Evolutionary conservation across 2,329 filamentous ascomycete species (phyloP).

Genomic region (Didymella keratinophila): DNA sequence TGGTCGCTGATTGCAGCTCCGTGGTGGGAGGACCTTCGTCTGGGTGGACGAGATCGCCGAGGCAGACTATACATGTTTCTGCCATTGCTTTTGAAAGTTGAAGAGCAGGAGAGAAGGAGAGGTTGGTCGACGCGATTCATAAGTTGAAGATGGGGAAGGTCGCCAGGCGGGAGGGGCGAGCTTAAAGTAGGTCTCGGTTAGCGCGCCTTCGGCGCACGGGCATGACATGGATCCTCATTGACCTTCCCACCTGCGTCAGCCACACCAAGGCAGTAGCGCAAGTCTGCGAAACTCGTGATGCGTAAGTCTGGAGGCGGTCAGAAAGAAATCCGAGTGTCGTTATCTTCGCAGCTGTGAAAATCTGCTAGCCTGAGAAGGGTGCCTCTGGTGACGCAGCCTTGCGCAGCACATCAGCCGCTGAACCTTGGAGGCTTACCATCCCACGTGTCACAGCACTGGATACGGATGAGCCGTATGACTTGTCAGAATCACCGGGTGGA

Average conservation of each 20-base stretch:
- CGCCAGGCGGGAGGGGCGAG: constrained; percentile 40
- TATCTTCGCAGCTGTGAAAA: background rate
- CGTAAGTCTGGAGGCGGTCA: background rate
- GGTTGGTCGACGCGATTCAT: constrained; percentile 44
- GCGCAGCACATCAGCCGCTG: constrained; percentile 23
- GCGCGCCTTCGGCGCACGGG: constrained; percentile 19
- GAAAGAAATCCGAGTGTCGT: background rate
- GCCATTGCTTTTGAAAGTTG: constrained; percentile 58
- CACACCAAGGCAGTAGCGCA: constrained; percentile 33
- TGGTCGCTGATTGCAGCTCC: constrained; percentile 35
- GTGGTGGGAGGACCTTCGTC: constrained; percentile 53
- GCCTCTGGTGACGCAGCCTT: constrained; percentile 14
- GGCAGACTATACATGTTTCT: constrained; percentile 75
- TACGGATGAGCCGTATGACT: constrained; percentile 40
- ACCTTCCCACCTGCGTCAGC: constrained; percentile 29
- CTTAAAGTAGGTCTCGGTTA: constrained; percentile 35
- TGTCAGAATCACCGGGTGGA: constrained; percentile 31
- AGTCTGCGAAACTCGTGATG: constrained; percentile 31
- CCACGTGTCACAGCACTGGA: constrained; percentile 45
- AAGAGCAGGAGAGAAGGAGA: constrained; percentile 30
- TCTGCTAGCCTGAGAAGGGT: background rate
- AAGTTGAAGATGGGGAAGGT: constrained; percentile 44
- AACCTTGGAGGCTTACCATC: constrained; percentile 35
- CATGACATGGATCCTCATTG: constrained; percentile 22
- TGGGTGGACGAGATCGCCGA: constrained; percentile 71